A percentile compares a stretch with the other conserved stretches of the same genome.
phyloP scores from a whole-genome alignment of 805 yeast genomes.

The Brettanomyces nanus region DNA sequence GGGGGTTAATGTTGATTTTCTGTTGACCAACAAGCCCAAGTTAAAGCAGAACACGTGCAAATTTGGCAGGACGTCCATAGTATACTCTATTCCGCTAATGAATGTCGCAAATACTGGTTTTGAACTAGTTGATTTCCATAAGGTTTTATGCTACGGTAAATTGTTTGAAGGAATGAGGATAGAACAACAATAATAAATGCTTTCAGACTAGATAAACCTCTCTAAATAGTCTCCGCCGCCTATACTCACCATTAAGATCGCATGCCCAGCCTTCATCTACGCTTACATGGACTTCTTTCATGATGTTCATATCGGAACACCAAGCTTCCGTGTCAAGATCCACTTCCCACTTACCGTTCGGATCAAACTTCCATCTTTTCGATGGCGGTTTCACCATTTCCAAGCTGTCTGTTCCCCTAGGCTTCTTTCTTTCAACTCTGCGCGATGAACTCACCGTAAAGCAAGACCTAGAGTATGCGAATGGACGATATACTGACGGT shows the following conservation, averaged over 20 bases:
- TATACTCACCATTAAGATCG: slow-evolving; percentile 39
- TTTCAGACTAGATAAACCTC: no score
- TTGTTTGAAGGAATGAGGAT: slow-evolving; percentile 39
- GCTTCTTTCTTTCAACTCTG: slow-evolving; percentile 39
- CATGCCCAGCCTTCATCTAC: slow-evolving; percentile 40
- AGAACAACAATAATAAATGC: no score
- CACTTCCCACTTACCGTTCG: slow-evolving; percentile 52
- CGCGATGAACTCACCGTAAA: slow-evolving; percentile 30
- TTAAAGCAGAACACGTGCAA: no score
- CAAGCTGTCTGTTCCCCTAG: slow-evolving; percentile 54
- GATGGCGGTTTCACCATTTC: slow-evolving; percentile 55
- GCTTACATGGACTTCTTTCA: slow-evolving; percentile 23
- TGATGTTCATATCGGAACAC: slow-evolving; percentile 38
- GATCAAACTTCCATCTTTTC: slow-evolving; percentile 61
- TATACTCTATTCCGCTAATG: no score
- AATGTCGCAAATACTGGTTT: no score
- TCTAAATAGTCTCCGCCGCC: slow-evolving; percentile 50
- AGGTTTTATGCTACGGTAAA: slow-evolving; percentile 32
- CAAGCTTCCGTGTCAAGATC: slow-evolving; percentile 49
- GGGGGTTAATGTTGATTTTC: no score
- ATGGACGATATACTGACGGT: slow-evolving; percentile 53
- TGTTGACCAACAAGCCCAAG: no score
- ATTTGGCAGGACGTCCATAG: no score
- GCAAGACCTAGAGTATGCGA: slow-evolving; percentile 44
- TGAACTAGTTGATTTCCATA: no score